phyloP scores from a whole-genome alignment of 2,329 filamentous ascomycete genomes.

The Talaromyces atroroseus region DNA sequence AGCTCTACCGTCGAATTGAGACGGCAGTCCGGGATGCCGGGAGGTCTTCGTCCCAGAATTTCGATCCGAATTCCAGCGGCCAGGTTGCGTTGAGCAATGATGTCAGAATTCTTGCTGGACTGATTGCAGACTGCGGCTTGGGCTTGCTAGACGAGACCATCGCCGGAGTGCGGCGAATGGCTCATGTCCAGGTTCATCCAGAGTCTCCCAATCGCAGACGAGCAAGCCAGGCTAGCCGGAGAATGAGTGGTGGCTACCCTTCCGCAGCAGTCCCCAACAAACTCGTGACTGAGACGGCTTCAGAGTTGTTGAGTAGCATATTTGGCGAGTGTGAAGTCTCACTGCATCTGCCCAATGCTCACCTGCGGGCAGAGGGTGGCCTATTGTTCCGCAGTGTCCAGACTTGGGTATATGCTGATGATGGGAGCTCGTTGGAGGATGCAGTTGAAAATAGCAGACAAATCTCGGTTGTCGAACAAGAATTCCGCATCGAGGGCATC shows the following conservation, averaged over 20 bases:
- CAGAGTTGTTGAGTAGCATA: constrained; percentile 23
- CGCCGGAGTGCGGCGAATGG: constrained; percentile 30
- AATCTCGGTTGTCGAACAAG: constrained; percentile 30
- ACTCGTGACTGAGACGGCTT: constrained; percentile 8
- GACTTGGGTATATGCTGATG: constrained; percentile 28
- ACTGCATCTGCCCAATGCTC: constrained; percentile 40
- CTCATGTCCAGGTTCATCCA: constrained; percentile 26
- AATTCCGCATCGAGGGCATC: constrained; percentile 40
- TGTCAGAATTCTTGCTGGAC: constrained; percentile 29
- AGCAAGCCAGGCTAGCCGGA: constrained; percentile 12
- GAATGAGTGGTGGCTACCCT: constrained; percentile 17
- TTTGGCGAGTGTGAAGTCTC: constrained; percentile 35
- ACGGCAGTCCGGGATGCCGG: constrained; percentile 28
- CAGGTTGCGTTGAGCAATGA: constrained; percentile 29
- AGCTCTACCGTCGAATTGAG: constrained; percentile 40
- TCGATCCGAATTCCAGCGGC: constrained; percentile 7
- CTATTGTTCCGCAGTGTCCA: constrained; percentile 33
- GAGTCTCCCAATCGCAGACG: constrained; percentile 17
- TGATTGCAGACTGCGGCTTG: constrained; percentile 31
- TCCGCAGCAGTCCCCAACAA: constrained; percentile 2
- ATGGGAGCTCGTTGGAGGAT: constrained; percentile 16
- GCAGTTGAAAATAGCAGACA: constrained; percentile 23
- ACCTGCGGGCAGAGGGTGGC: constrained; percentile 40
- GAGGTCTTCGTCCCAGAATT: constrained; percentile 12
- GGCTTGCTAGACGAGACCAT: constrained; percentile 33